Conservation (phyloP, 2,329 filamentous ascomycete species). For the Aspergillus sp. region DNA sequence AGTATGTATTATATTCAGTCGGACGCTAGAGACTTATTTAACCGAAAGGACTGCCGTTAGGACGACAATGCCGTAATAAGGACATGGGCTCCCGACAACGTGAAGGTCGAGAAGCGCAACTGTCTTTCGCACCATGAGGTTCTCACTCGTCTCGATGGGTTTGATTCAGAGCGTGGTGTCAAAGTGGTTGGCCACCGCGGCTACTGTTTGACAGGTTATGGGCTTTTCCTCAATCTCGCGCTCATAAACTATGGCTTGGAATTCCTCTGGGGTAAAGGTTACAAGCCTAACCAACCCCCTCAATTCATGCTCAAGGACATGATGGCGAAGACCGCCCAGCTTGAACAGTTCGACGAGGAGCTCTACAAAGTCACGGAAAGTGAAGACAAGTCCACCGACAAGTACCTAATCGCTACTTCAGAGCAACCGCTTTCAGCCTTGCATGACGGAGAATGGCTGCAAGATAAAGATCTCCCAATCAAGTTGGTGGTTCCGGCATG, state of each 20-base stretch:
- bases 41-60: slow-evolving; percentile 32
- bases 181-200: slow-evolving; percentile 94
- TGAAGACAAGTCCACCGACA: slow-evolving; percentile 84
- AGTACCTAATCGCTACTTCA: slow-evolving; percentile 78
- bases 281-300: slow-evolving; percentile 80
- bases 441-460: slow-evolving; percentile 92
- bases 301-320: slow-evolving; percentile 94
- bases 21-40: not conserved
- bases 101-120: slow-evolving; percentile 71
- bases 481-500: slow-evolving; percentile 56
- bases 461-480: slow-evolving; percentile 80
- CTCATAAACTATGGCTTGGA: slow-evolving; percentile 93
- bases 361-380: slow-evolving; percentile 91
- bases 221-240: slow-evolving; percentile 87
- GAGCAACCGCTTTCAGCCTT: slow-evolving; percentile 94
- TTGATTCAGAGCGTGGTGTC: slow-evolving; percentile 87
- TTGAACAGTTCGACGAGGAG: slow-evolving; percentile 97
- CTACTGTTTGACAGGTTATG: slow-evolving; percentile 88
- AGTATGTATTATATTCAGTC: slow-evolving; percentile 42
- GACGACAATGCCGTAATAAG: slow-evolving; percentile 78
- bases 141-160: slow-evolving; percentile 81
- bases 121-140: slow-evolving; percentile 94
- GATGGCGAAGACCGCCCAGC: slow-evolving; percentile 97
- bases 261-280: slow-evolving; percentile 79
- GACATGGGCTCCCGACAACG: slow-evolving; percentile 78